A percentile compares a stretch with the other conserved stretches of the same genome.
These are phyloP conservation scores for Cynanchum wilfordii DNA, from an alignment of 257 asterid genomes.

Conservation along the genomic window DNA sequence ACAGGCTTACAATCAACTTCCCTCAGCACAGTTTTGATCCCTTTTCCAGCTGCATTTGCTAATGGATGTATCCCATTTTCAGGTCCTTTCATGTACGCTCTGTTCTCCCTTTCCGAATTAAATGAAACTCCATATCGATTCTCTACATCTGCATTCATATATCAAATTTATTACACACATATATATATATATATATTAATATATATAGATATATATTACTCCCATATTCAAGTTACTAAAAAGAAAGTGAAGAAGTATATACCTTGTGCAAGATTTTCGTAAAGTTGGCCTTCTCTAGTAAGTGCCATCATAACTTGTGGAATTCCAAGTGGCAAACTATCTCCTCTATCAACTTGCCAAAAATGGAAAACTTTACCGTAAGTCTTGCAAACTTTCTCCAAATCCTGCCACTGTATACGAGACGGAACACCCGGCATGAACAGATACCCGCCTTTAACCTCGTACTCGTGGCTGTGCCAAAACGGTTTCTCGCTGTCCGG, in stretches of 20 bases:
- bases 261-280: slow-evolving; percentile 56
- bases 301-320: slow-evolving; percentile 90
- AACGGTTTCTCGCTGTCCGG: slow-evolving; percentile 74
- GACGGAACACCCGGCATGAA: slow-evolving; percentile 80
- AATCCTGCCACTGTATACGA: slow-evolving; percentile 58
- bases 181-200: no score
- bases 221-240: no score
- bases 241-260: background rate
- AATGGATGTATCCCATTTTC: slow-evolving; percentile 63
- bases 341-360: slow-evolving; percentile 88
- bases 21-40: slow-evolving; percentile 61
- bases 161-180: no score
- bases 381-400: slow-evolving; percentile 55
- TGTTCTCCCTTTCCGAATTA: slow-evolving; percentile 48
- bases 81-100: slow-evolving; percentile 54
- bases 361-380: slow-evolving; percentile 76
- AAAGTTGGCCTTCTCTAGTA: slow-evolving; percentile 79
- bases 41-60: slow-evolving; percentile 69
- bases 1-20: slow-evolving; percentile 61
- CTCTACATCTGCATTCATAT: slow-evolving; percentile 44
- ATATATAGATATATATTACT: no score
- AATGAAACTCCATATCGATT: slow-evolving; percentile 44
- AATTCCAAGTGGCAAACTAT: slow-evolving; percentile 62
- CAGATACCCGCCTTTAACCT: slow-evolving; percentile 78
- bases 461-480: slow-evolving; percentile 90